Percentiles rank a stretch among this genome's conserved stretches.
These are phyloP conservation scores for Nidularia pulvinata DNA, from an alignment of 768 basidiomycete species.

Conservation along the genomic window DNA sequence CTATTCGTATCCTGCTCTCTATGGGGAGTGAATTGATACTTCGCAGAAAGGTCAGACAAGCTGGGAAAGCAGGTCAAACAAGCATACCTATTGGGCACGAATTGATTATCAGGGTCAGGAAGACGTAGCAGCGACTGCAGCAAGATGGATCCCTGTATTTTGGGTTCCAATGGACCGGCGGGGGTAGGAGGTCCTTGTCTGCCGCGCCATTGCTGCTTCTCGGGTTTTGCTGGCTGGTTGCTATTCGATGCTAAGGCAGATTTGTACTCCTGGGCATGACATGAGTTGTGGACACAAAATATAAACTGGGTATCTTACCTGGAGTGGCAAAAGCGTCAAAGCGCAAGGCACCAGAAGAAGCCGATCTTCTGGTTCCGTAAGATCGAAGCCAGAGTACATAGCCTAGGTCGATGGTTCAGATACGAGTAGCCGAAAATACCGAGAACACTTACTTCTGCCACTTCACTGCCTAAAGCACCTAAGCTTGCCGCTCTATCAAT, in stretches of 20 bases:
- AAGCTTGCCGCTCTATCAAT: slow-evolving; percentile 67
- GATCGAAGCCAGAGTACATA: slow-evolving; percentile 57
- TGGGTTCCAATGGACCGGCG: slow-evolving; percentile 53
- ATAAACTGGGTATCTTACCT: slow-evolving; percentile 32
- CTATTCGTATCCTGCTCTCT: slow-evolving; percentile 54
- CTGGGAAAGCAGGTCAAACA: background rate
- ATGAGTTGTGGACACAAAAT: slow-evolving; percentile 1
- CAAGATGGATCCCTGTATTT: slow-evolving; percentile 83
- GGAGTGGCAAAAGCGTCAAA: slow-evolving; percentile 48
- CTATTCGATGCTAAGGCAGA: slow-evolving; percentile 5
- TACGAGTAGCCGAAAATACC: no score
- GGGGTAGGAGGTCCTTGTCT: slow-evolving; percentile 8
- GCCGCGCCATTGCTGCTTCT: background rate
- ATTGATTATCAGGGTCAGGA: slow-evolving; percentile 60
- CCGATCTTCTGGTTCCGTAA: slow-evolving; percentile 46
- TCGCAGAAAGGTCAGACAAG: slow-evolving; percentile 3
- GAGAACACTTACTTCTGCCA: slow-evolving; percentile 51
- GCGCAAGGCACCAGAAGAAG: slow-evolving; percentile 65
- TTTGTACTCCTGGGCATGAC: slow-evolving; percentile 20
- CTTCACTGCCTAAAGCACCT: slow-evolving; percentile 39
- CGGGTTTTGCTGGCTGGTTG: slow-evolving; percentile 5
- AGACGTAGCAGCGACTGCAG: slow-evolving; percentile 82
- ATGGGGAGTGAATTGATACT: slow-evolving; percentile 62
- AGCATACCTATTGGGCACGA: slow-evolving; percentile 69
- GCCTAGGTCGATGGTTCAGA: slow-evolving; percentile 36